Evolutionary conservation across 2,329 filamentous ascomycete species (phyloP).

Genomic region (Metarhizium anisopliae): DNA sequence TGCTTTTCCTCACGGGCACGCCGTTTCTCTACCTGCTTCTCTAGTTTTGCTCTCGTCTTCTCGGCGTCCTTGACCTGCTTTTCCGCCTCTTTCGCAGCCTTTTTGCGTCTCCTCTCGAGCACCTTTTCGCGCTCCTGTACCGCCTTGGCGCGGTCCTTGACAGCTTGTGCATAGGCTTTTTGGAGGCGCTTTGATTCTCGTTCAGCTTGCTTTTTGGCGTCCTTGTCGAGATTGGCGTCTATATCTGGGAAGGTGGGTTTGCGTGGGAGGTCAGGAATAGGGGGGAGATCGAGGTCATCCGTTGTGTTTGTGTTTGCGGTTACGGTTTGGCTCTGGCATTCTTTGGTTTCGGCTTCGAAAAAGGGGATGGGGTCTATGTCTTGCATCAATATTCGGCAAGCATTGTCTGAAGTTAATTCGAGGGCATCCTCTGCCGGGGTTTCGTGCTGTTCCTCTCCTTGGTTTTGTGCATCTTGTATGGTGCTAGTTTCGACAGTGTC

Average conservation of each 20-base stretch:
- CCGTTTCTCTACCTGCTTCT: slow-evolving; percentile 20
- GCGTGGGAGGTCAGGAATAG: slow-evolving; percentile 40
- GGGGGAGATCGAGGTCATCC: slow-evolving; percentile 23
- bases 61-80: slow-evolving; percentile 30
- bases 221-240: slow-evolving; percentile 51
- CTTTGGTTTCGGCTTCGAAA: background rate
- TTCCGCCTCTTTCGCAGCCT: slow-evolving; percentile 31
- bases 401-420: background rate
- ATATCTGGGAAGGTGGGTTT: slow-evolving; percentile 41
- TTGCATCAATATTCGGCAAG: slow-evolving; percentile 19
- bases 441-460: background rate
- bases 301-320: background rate
- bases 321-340: background rate
- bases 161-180: slow-evolving; percentile 56
- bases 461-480: background rate
- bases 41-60: slow-evolving; percentile 24
- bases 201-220: slow-evolving; percentile 57
- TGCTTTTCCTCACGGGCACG: slow-evolving; percentile 20
- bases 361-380: slow-evolving; percentile 32
- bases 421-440: background rate
- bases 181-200: slow-evolving; percentile 55
- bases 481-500: background rate
- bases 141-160: slow-evolving; percentile 58
- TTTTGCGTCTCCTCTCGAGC: slow-evolving; percentile 42
- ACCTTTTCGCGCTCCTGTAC: slow-evolving; percentile 55